These are phyloP conservation scores for Diplogelasinospora grovesii DNA, from an alignment of 495 filamentous ascomycete species.

Conservation along the genomic window DNA sequence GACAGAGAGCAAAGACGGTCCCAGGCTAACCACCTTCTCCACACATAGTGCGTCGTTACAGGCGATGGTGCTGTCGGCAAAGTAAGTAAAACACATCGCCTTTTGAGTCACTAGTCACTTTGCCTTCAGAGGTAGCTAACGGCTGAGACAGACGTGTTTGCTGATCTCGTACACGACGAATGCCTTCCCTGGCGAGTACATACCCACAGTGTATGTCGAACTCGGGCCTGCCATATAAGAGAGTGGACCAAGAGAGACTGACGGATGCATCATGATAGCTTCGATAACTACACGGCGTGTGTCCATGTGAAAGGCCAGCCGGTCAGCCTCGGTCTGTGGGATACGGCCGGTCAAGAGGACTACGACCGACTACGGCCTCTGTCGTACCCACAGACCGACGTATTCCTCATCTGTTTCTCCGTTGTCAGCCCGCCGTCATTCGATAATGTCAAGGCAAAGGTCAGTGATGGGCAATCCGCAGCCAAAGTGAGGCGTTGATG, in stretches of 20 bases:
- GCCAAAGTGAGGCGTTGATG: neutral
- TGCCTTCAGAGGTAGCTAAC: slow-evolving; percentile 18
- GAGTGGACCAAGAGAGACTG: slow-evolving; percentile 38
- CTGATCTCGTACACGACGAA: slow-evolving; percentile 99
- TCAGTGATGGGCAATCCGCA: no score
- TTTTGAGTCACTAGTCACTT: slow-evolving; percentile 9
- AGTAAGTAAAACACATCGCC: slow-evolving; percentile 44
- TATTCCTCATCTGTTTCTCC: slow-evolving; percentile 97
- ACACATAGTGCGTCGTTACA: slow-evolving; percentile 84
- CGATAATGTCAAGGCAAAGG: slow-evolving; percentile 96
- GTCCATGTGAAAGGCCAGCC: slow-evolving; percentile 98
- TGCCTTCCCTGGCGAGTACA: slow-evolving; percentile 98
- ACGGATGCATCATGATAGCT: slow-evolving; percentile 50
- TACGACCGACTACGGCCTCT: slow-evolving; percentile 94
- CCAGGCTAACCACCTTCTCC: slow-evolving; percentile 19
- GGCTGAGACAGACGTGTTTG: slow-evolving; percentile 74
- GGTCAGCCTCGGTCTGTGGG: slow-evolving; percentile 94
- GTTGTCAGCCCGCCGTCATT: slow-evolving; percentile 96
- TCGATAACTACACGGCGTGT: slow-evolving; percentile 98
- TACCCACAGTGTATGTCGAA: slow-evolving; percentile 86
- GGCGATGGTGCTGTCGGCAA: slow-evolving; percentile 99
- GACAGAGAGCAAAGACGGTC: neutral
- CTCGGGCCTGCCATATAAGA: slow-evolving; percentile 55
- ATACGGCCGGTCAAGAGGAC: slow-evolving; percentile 98
- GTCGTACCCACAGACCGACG: slow-evolving; percentile 96